Evolutionary conservation across 2,329 filamentous ascomycete genomes (phyloP), one percentile per base, ranked within the genome.

Genomic region (Trichoderma pleuroti): DNA sequence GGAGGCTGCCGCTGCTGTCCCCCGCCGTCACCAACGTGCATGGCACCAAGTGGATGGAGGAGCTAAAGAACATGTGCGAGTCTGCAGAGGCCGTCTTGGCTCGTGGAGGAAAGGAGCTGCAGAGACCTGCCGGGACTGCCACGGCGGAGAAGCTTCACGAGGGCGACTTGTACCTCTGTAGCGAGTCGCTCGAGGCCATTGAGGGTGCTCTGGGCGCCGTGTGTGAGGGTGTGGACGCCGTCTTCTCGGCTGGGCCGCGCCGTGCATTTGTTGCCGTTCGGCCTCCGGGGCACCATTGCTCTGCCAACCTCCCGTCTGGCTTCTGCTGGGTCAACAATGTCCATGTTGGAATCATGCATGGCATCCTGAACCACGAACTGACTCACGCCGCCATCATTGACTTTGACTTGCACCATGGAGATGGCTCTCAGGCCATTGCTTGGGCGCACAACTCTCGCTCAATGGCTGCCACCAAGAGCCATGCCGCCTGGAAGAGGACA

Each of bases 271-370:
- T 98, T 63, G 94, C 92, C 32, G 92, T 98, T 63, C 90, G 96
- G 36, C 96, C 96, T 5, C 96, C 96, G 0, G 96, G 96, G 1
- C 96, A 99, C 78, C 96, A 99, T 78, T 99, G 96, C 81, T 97
- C 95, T 3, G 89, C 93, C 5, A 89, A 92, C 63, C 91, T 92
- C 76, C 96, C 96, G 0, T 98, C 95, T 2, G 96, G 96, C 0
- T 99, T 99, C 78, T 99, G 96, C 82, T 99, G 96, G 95, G 83
- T 99, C 64, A 99, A 99, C 80, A 99, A 99, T 78, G 94, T 99
- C 0, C 95, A 98, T 78, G 93, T 99, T 26, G 96, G 95, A 0
- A 97, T 99, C 74, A 92, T 97, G 80, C 93, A 99, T 79, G 95
- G 91, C 12, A 91, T 93, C 24, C 88, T 95, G 73, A 88, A 87